These are phyloP conservation scores for Licmophora abbreviata DNA, from an alignment of 108 stramenopile species.

Conservation along the genomic window DNA sequence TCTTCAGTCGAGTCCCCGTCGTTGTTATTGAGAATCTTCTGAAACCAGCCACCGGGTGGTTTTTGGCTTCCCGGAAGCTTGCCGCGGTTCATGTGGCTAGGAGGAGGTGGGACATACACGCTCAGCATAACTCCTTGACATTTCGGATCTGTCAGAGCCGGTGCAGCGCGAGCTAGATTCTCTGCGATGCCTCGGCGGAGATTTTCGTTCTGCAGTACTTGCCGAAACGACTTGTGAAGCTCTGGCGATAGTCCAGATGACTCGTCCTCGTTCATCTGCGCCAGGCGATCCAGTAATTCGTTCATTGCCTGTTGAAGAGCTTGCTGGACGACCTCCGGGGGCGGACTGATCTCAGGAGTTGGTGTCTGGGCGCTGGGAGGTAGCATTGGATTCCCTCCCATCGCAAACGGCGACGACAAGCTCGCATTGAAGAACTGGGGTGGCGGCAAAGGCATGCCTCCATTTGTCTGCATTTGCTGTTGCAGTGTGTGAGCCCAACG, in stretches of 20 bases:
- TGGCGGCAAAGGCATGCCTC: slow-evolving; percentile 21
- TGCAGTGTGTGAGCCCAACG: slow-evolving; percentile 32
- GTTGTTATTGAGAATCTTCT: slow-evolving; percentile 54
- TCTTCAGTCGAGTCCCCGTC: slow-evolving; percentile 10
- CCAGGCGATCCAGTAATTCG: slow-evolving; percentile 61
- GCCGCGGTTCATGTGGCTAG: slow-evolving; percentile 49
- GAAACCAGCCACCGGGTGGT: slow-evolving; percentile 62
- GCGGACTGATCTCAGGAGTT: slow-evolving; percentile 20
- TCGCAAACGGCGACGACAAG: slow-evolving; percentile 34
- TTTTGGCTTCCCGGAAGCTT: slow-evolving; percentile 35
- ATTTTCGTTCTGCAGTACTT: slow-evolving; percentile 66
- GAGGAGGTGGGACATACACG: slow-evolving; percentile 81
- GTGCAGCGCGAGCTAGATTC: slow-evolving; percentile 76
- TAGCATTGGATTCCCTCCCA: slow-evolving; percentile 12
- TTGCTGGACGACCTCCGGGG: slow-evolving; percentile 58
- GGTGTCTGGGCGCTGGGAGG: background rate
- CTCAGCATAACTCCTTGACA: slow-evolving; percentile 88
- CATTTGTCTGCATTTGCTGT: slow-evolving; percentile 13
- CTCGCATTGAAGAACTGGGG: slow-evolving; percentile 77
- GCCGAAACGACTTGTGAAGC: slow-evolving; percentile 68
- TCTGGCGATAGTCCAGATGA: slow-evolving; percentile 38
- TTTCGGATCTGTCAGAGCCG: slow-evolving; percentile 80
- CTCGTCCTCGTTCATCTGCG: slow-evolving; percentile 39
- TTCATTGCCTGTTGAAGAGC: slow-evolving; percentile 74
- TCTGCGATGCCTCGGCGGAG: slow-evolving; percentile 75